Percentiles rank a stretch among this genome's conserved stretches.
Evolutionary conservation across 306 rosid genomes (phyloP).

Genomic region (Phaseolus lunatus): DNA sequence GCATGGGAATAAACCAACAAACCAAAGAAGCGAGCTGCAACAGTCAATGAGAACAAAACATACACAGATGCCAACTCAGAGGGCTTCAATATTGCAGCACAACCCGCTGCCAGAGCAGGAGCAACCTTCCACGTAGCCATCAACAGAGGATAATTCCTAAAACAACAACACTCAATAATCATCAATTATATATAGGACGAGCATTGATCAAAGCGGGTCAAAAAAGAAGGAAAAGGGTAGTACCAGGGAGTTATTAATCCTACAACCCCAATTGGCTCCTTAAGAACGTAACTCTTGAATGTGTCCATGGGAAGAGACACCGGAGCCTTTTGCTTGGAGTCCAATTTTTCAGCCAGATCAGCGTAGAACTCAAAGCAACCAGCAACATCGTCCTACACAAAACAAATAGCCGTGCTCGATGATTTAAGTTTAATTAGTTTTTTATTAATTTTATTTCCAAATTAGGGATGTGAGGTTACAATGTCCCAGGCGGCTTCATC

Average conservation of each 20-base stretch:
- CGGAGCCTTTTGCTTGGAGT: constrained; percentile 76
- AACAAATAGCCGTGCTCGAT: not conserved
- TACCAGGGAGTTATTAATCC: constrained; percentile 96
- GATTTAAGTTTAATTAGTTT: not conserved
- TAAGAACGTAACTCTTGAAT: constrained; percentile 75
- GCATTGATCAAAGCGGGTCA: not conserved
- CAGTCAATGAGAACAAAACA: constrained; percentile 41
- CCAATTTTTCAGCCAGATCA: constrained; percentile 94
- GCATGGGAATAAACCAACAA: constrained; percentile 14
- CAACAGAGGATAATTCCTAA: constrained; percentile 89
- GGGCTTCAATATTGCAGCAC: constrained; percentile 97
- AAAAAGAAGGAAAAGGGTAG: constrained; percentile 20
- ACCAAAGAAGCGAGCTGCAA: constrained; percentile 36
- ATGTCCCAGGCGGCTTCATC: constrained; percentile 97
- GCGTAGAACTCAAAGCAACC: constrained; percentile 98
- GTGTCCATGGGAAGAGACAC: constrained; percentile 87
- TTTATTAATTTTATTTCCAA: not conserved
- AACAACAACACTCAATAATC: constrained; percentile 28
- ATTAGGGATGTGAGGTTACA: constrained; percentile 39
- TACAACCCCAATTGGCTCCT: constrained; percentile 92
- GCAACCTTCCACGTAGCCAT: constrained; percentile 99
- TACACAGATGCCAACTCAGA: constrained; percentile 96
- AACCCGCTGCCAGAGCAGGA: constrained; percentile 97
- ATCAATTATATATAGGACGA: not conserved
- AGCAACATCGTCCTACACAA: constrained; percentile 90